Percentiles rank a stretch among this genome's conserved stretches.
phyloP scores from a whole-genome alignment of 768 basidiomycete genomes.

The Phylloporus arenicola region DNA sequence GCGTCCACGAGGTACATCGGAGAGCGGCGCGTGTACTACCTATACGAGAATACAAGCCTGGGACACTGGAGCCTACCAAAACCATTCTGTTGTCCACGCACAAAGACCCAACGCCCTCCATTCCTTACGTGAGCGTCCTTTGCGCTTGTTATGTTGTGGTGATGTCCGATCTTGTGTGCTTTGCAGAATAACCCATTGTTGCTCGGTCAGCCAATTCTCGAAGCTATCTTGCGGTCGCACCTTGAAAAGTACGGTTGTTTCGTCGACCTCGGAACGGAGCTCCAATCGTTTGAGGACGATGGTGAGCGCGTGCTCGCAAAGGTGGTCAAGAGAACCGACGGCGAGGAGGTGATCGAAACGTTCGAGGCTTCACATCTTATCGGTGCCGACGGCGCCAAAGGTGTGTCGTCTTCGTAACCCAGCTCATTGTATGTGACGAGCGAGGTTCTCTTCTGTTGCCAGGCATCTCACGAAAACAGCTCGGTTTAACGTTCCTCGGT shows the following conservation, averaged over 20 bases:
- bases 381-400: constrained; percentile 38
- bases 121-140: constrained; percentile 22
- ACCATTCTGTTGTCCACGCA: background rate
- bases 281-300: constrained; percentile 39
- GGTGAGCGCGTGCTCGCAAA: constrained; percentile 34
- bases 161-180: background rate
- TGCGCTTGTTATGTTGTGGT: background rate
- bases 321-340: constrained; percentile 26
- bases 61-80: constrained; percentile 14
- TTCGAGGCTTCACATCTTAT: constrained; percentile 32
- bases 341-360: constrained; percentile 23
- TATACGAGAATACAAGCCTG: constrained; percentile 33
- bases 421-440: background rate
- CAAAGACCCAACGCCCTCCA: constrained; percentile 20
- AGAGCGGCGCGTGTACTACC: constrained; percentile 23
- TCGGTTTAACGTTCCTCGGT: constrained; percentile 40
- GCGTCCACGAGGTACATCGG: constrained; percentile 35
- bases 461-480: constrained; percentile 35
- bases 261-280: constrained; percentile 43
- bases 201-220: constrained; percentile 26
- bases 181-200: constrained; percentile 8
- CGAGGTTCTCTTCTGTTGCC: too few relatives aligned
- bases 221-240: constrained; percentile 22
- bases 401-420: constrained; percentile 7
- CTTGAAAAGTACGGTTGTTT: constrained; percentile 20